These are phyloP conservation scores for Coprinellus aureogranulatus DNA, from an alignment of 768 basidiomycete species.

Conservation along the genomic window DNA sequence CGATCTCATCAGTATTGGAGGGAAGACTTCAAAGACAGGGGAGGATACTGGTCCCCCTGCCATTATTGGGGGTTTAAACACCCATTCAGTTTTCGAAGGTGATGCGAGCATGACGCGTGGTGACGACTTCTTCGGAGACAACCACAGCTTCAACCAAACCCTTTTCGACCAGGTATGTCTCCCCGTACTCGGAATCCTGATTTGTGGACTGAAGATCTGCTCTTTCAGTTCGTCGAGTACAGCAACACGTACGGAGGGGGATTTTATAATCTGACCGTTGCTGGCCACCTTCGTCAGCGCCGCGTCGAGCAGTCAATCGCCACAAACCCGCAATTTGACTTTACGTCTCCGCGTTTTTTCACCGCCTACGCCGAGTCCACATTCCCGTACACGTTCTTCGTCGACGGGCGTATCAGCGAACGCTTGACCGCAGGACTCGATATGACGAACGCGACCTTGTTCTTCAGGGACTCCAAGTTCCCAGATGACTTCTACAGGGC, in stretches of 20 bases:
- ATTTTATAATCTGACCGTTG: constrained; percentile 17
- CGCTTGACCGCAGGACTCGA: constrained; percentile 13
- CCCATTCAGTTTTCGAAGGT: constrained; percentile 15
- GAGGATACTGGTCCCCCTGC: constrained; percentile 15
- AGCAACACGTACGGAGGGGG: constrained; percentile 19
- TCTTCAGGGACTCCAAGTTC: constrained; percentile 17
- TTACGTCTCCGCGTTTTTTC: constrained; percentile 13
- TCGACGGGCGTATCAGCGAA: constrained; percentile 16
- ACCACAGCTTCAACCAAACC: constrained; percentile 21
- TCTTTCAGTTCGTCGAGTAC: constrained; percentile 10
- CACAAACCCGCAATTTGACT: constrained; percentile 17
- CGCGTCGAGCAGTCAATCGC: constrained; percentile 20
- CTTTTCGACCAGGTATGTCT: constrained; percentile 18
- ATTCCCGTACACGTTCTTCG: constrained; percentile 15
- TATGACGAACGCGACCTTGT: constrained; percentile 12
- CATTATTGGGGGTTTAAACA: constrained; percentile 15
- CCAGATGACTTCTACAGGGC: constrained; percentile 15
- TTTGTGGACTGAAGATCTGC: no score
- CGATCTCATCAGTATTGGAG: constrained; percentile 17
- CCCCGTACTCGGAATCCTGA: no score
- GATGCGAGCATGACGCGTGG: constrained; percentile 4
- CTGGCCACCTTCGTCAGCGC: constrained; percentile 12
- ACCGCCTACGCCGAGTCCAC: constrained; percentile 13
- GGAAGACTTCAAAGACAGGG: constrained; percentile 16
- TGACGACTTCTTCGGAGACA: constrained; percentile 19